These are phyloP conservation scores for Penicillium vulpinum DNA, from an alignment of 2,329 filamentous ascomycete genomes.

Conservation along the genomic window DNA sequence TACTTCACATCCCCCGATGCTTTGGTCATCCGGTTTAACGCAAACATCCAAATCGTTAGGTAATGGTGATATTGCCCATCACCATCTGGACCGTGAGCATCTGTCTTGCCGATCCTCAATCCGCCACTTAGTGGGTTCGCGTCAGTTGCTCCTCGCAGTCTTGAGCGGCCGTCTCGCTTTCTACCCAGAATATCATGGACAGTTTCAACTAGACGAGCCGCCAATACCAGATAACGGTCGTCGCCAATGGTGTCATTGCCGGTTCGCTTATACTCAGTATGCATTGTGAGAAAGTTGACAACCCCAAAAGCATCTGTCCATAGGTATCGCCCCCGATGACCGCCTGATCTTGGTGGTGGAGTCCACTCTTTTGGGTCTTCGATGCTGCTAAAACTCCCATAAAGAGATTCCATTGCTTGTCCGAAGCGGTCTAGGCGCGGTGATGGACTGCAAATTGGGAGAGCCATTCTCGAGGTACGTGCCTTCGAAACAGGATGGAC, in stretches of 20 bases:
- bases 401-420: slow-evolving; percentile 42
- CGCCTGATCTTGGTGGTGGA: slow-evolving; percentile 53
- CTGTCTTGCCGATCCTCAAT: slow-evolving; percentile 58
- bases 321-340: slow-evolving; percentile 59
- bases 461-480: slow-evolving; percentile 16
- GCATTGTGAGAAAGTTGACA: slow-evolving; percentile 59
- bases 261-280: slow-evolving; percentile 37
- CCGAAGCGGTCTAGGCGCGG: slow-evolving; percentile 35
- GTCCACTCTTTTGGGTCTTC: slow-evolving; percentile 44
- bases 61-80: slow-evolving; percentile 66
- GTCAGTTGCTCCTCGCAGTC: slow-evolving; percentile 55
- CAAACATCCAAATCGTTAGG: slow-evolving; percentile 64
- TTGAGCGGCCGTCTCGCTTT: slow-evolving; percentile 50
- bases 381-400: slow-evolving; percentile 39
- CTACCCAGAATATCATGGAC: slow-evolving; percentile 57
- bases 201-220: slow-evolving; percentile 49
- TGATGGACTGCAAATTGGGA: slow-evolving; percentile 21
- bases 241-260: slow-evolving; percentile 20
- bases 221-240: slow-evolving; percentile 51
- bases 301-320: slow-evolving; percentile 64
- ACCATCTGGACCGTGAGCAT: slow-evolving; percentile 51
- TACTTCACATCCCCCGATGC: slow-evolving; percentile 50
- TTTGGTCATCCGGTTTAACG: slow-evolving; percentile 55
- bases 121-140: slow-evolving; percentile 55
- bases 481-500: neutral